Evolutionary conservation across 257 asterid genomes (phyloP).

Genomic region (Primulina tabacum): DNA sequence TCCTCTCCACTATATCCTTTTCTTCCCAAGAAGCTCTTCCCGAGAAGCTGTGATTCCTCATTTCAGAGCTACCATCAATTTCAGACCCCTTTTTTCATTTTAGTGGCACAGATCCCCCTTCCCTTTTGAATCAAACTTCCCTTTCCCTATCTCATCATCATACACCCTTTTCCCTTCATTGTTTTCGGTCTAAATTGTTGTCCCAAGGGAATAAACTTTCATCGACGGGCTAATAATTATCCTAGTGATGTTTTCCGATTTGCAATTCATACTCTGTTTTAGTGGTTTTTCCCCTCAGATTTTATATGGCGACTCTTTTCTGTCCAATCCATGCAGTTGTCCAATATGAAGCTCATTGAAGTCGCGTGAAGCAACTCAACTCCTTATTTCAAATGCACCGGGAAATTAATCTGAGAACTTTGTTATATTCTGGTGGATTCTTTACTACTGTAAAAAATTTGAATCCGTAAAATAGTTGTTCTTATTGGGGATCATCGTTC

Average conservation of each 20-base stretch:
- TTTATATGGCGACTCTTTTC: neutral
- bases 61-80: neutral
- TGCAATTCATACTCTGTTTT: too few relatives aligned
- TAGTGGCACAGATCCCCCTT: neutral
- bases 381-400: neutral
- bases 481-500: too few relatives aligned
- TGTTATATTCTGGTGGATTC: neutral
- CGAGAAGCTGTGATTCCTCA: neutral
- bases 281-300: neutral
- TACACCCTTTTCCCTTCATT: too few relatives aligned
- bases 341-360: constrained; percentile 59
- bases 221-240: neutral
- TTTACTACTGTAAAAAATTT: too few relatives aligned
- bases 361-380: neutral
- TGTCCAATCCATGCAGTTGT: constrained; percentile 45
- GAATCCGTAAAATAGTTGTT: too few relatives aligned
- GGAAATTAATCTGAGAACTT: neutral
- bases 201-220: too few relatives aligned
- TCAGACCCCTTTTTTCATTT: neutral
- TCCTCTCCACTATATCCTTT: neutral
- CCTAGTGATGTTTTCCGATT: neutral
- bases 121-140: neutral
- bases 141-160: neutral
- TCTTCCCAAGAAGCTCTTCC: neutral
- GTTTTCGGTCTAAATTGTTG: too few relatives aligned